Base-by-base conservation (phyloP, 805 yeast genomes). In the Crinitomyces ghanaensis region DNA sequence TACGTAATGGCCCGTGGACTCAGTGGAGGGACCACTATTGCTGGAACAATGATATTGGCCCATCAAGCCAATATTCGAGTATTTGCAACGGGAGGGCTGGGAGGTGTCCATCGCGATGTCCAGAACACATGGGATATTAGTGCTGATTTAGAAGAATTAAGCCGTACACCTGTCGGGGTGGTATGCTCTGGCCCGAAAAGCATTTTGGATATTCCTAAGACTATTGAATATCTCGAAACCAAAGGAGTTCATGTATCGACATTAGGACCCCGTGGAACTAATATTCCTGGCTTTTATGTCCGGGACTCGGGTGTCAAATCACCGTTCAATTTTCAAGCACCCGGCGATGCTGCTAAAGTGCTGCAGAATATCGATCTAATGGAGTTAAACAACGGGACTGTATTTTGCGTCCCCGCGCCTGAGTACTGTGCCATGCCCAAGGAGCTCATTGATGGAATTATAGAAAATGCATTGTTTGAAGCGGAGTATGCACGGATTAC, bases 171-270 rank as follows among this genome's bases (percentile, higher is more conserved):
- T 0, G 84, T 84, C 1, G 74, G 84, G 0, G 95, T 84, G n/a
- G 86, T 84, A 6, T 84, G 95, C 51, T 76, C 93, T 5, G 95
- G 95, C 0, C 94, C 95, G 2, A 84, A 84, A 51, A 74, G 85
- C 24, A 83, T 84, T 33, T 59, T 84, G 36, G 95, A 84, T 48
- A 77, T 85, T 35, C 73, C 68, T 6, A 65, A 78, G 41, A 85
- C 95, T 0, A 64, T 83, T 67, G 95, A 84, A 53, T 82, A 77
- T 49, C 61, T 84, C 34, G 95, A 84, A 53, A 84, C 95, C 0
- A 85, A 83, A 55, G 95, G 95, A 9, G 93, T 84, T 1, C 78
- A 77, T 45, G 93, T 84, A 6, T 70, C 77, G 4, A 84, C 95
- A 0, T 57, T 56, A 38, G 74, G 77, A 9, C 69, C 70, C 5